Evolutionary conservation across 495 filamentous ascomycete species (phyloP), one percentile per base, ranked within the genome.

Genomic region (Penicillium salamii): DNA sequence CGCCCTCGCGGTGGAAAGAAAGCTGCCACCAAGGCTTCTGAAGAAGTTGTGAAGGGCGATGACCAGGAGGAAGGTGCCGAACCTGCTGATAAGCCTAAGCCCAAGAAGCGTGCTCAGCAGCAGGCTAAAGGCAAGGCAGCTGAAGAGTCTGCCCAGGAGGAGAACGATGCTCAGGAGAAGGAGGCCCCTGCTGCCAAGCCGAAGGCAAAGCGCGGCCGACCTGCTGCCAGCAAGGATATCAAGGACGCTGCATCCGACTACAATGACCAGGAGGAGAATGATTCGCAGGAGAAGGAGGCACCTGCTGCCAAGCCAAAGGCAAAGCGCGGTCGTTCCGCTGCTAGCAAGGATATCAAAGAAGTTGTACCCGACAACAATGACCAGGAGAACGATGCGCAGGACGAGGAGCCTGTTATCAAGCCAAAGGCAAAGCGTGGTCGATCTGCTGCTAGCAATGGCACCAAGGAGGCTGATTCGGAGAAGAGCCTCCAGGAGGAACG

Each of bases 21-120:
- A 26, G 57, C 42, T 24, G 32, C 54, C 28, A 51, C 50, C 42
- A 46, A 69, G 68, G 14, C 65, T 63, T 17, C 57, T 39, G 55
- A 70, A 13, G 54, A 62, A 1, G 54, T 60, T 5, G 55, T 60
- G 13, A 54, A 61, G 18, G 63, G 70, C 12, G 44, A 59, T 17
- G 53, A 3, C 23, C 23, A 26, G 23, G 23, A 26, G 23, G 7
- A 26, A 26, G 23, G n/a, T n/a, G n/a, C n/a, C n/a, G 23, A 26
- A 17, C 13, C 34, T 7, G 11, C 41, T 18, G 21, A 6, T 14
- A 28, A 46, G 61, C 34, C 29, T 49, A 46, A 18, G 59, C 55
- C 19, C 48, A 61, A 13, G 62, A 61, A 13, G 62, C 59, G 37
- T 31, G 20, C 15, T 20, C 39, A 14, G 32, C 36, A 38, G 33